Percentiles rank a stretch among this genome's conserved stretches.
Evolutionary conservation across 768 basidiomycete genomes (phyloP).

Genomic region (Hericium erinaceus): DNA sequence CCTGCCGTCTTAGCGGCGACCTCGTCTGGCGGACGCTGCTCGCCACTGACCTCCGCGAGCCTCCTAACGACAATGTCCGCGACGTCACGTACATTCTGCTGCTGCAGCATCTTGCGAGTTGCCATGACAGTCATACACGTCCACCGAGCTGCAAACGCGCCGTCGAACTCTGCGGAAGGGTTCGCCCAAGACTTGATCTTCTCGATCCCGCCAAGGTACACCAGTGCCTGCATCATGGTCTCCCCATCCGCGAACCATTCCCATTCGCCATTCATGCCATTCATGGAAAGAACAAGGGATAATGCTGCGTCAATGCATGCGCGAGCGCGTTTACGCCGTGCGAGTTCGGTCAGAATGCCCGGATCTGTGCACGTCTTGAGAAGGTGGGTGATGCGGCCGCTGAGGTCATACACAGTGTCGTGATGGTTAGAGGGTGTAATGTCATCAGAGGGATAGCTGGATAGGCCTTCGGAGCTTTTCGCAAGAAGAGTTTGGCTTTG

Average conservation of each 20-base stretch:
- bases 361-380: slow-evolving; percentile 8
- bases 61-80: not conserved
- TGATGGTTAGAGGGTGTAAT: not conserved
- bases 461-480: not conserved
- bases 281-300: slow-evolving; percentile 4
- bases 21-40: not conserved
- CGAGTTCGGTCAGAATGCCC: slow-evolving; percentile 1
- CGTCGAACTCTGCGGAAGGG: not conserved
- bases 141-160: slow-evolving; percentile 6
- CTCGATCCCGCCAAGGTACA: slow-evolving; percentile 2
- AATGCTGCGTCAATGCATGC: slow-evolving; percentile 6
- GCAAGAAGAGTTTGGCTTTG: not conserved
- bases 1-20: not conserved
- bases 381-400: slow-evolving; percentile 3
- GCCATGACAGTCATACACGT: slow-evolving; percentile 10
- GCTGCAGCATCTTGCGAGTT: not conserved
- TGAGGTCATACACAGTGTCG: slow-evolving; percentile 1
- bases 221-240: slow-evolving; percentile 1
- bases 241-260: slow-evolving; percentile 4
- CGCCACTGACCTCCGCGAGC: not conserved
- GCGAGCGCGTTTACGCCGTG: slow-evolving; percentile 5
- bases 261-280: slow-evolving; percentile 2
- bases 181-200: not conserved
- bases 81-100: not conserved
- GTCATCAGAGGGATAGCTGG: not conserved